phyloP scores from a whole-genome alignment of 2,329 filamentous ascomycete genomes.

The Emmonsiellopsis sp. region DNA sequence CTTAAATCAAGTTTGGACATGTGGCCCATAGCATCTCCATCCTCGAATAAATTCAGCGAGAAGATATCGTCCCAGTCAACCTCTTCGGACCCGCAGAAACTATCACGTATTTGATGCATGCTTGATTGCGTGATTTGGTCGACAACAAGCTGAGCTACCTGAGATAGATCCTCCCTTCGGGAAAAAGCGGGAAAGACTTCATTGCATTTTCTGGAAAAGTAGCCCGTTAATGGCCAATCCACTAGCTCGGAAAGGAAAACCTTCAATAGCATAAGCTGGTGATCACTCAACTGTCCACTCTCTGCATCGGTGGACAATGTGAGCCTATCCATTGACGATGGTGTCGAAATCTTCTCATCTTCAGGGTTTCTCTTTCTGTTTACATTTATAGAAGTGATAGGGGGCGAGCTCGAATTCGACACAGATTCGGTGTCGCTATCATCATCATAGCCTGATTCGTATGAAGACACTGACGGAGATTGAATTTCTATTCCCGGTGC shows the following conservation, averaged over 20 bases:
- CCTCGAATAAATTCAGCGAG: slow-evolving; percentile 19
- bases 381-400: slow-evolving; percentile 12
- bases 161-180: slow-evolving; percentile 26
- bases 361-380: slow-evolving; percentile 29
- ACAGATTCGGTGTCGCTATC: slow-evolving; percentile 10
- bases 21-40: slow-evolving; percentile 19
- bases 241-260: slow-evolving; percentile 30
- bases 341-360: slow-evolving; percentile 20
- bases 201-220: slow-evolving; percentile 27
- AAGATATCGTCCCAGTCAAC: slow-evolving; percentile 3
- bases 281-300: slow-evolving; percentile 14
- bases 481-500: slow-evolving; percentile 1
- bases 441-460: slow-evolving; percentile 14
- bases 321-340: slow-evolving; percentile 21
- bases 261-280: slow-evolving; percentile 26
- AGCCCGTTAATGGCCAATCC: slow-evolving; percentile 31
- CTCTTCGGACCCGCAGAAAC: slow-evolving; percentile 1
- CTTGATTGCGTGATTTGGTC: slow-evolving; percentile 37
- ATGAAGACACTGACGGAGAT: slow-evolving; percentile 17
- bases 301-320: slow-evolving; percentile 14
- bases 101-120: slow-evolving; percentile 26
- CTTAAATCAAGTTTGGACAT: slow-evolving; percentile 27
- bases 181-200: slow-evolving; percentile 22
- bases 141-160: slow-evolving; percentile 31
- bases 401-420: slow-evolving; percentile 15